Evolutionary conservation across 129 eudicot genomes (phyloP).

Genomic region (Helianthus tuberosus): DNA sequence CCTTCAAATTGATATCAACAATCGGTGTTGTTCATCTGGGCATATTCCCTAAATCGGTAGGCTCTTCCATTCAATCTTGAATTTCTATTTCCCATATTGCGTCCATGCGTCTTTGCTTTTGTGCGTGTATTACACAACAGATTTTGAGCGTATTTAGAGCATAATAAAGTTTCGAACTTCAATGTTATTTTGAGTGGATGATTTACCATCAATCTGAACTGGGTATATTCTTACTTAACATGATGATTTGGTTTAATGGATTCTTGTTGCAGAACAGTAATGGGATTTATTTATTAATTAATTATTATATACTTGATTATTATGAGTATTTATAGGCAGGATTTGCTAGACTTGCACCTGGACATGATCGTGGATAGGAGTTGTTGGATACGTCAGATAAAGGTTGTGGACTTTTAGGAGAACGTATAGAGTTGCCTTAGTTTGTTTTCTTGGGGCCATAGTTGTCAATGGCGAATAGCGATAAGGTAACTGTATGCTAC

Average conservation of each 20-base stretch:
- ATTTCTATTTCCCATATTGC: slow-evolving; percentile 4
- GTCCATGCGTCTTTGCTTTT: neutral
- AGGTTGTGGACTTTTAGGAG: too few relatives aligned
- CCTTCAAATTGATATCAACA: slow-evolving; percentile 9
- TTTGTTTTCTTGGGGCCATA: too few relatives aligned
- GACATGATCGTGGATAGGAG: neutral
- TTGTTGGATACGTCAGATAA: too few relatives aligned
- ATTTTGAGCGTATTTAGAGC: slow-evolving; percentile 9
- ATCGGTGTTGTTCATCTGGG: slow-evolving; percentile 5
- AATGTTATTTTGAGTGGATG: neutral
- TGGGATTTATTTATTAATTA: too few relatives aligned
- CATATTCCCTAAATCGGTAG: neutral
- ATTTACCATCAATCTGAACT: neutral
- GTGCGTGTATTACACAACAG: neutral
- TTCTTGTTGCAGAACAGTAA: too few relatives aligned
- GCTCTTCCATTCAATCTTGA: neutral
- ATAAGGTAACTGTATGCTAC: too few relatives aligned
- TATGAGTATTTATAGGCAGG: too few relatives aligned
- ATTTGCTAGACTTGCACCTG: neutral
- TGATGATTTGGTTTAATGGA: neutral
- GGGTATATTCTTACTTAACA: neutral
- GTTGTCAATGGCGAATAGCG: too few relatives aligned
- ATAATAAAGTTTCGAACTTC: neutral
- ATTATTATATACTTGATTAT: neutral
- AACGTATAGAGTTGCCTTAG: too few relatives aligned